Percentiles rank a stretch among this genome's conserved stretches.
These are phyloP conservation scores for Porphyridium purpureum DNA, from an alignment of 23 red algal species.

Conservation along the genomic window DNA sequence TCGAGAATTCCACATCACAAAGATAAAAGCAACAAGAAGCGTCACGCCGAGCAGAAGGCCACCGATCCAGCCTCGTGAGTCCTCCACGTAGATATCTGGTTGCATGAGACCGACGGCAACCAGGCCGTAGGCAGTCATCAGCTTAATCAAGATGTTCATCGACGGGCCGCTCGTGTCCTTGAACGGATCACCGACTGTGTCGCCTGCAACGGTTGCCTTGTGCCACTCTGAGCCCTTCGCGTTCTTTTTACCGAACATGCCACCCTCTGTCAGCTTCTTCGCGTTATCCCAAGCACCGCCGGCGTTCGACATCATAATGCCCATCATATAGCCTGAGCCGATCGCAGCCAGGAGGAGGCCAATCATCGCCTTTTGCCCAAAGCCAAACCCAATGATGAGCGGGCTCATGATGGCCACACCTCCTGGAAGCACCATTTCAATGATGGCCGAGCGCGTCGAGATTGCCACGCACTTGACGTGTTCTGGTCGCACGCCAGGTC, in stretches of 20 bases:
- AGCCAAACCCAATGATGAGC: constrained; percentile 29
- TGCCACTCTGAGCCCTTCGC: constrained; percentile 21
- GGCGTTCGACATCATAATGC: constrained; percentile 27
- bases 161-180: constrained; percentile 43
- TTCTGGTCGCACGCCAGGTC: constrained; percentile 9
- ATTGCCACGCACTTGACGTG: constrained; percentile 13
- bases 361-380: constrained; percentile 19
- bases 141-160: constrained; percentile 36
- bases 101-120: constrained; percentile 35
- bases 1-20: background rate
- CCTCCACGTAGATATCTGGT: constrained; percentile 6
- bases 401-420: constrained; percentile 14
- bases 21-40: background rate
- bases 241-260: constrained; percentile 21
- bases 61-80: constrained; percentile 31
- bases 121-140: constrained; percentile 23
- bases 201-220: constrained; percentile 33
- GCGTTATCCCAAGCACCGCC: constrained; percentile 52
- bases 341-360: constrained; percentile 39
- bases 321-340: constrained; percentile 24
- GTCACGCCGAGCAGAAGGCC: constrained; percentile 18
- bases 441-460: background rate
- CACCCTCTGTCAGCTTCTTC: constrained; percentile 31
- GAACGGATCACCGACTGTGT: constrained; percentile 51
- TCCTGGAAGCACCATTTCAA: constrained; percentile 11